These are phyloP conservation scores for Macrophomina pseudophaseolina DNA, from an alignment of 2,329 filamentous ascomycete genomes.

Conservation along the genomic window DNA sequence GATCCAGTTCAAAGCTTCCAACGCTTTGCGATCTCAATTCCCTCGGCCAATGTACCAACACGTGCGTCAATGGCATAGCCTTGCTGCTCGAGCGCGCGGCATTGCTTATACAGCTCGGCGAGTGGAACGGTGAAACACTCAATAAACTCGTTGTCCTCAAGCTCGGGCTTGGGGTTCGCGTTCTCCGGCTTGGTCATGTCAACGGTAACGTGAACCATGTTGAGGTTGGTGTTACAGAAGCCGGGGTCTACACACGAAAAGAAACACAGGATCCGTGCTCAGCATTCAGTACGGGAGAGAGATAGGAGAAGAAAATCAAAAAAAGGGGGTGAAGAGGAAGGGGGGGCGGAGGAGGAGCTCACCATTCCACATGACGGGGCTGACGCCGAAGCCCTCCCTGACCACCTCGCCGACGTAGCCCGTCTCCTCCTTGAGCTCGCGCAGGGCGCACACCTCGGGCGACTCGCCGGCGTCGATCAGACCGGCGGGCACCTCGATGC, in stretches of 20 bases:
- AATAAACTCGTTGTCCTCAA: constrained; percentile 84
- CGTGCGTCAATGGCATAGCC: constrained; percentile 81
- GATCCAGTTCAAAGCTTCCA: constrained; percentile 39
- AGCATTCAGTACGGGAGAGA: too few species aligned
- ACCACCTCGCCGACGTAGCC: constrained; percentile 61
- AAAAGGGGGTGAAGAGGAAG: too few species aligned
- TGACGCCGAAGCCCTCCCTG: constrained; percentile 42
- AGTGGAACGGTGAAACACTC: constrained; percentile 76
- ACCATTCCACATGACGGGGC: constrained; percentile 52
- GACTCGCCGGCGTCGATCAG: constrained; percentile 65
- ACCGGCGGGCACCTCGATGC: constrained; percentile 67
- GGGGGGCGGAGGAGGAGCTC: constrained; percentile 23
- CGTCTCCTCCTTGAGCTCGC: constrained; percentile 68
- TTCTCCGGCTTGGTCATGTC: constrained; percentile 74
- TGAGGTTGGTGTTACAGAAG: constrained; percentile 51
- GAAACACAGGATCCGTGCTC: too few species aligned
- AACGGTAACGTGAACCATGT: constrained; percentile 74
- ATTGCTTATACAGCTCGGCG: constrained; percentile 67
- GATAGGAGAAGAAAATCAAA: too few species aligned
- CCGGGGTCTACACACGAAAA: constrained; percentile 41
- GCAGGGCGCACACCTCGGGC: constrained; percentile 61
- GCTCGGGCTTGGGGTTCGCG: constrained; percentile 65
- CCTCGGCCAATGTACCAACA: constrained; percentile 78
- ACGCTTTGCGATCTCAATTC: constrained; percentile 71
- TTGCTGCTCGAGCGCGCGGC: constrained; percentile 68